Percentiles rank a stretch among this genome's conserved stretches.
Conservation (phyloP, 768 basidiomycete genomes). For the Lactifluus rugatus region DNA sequence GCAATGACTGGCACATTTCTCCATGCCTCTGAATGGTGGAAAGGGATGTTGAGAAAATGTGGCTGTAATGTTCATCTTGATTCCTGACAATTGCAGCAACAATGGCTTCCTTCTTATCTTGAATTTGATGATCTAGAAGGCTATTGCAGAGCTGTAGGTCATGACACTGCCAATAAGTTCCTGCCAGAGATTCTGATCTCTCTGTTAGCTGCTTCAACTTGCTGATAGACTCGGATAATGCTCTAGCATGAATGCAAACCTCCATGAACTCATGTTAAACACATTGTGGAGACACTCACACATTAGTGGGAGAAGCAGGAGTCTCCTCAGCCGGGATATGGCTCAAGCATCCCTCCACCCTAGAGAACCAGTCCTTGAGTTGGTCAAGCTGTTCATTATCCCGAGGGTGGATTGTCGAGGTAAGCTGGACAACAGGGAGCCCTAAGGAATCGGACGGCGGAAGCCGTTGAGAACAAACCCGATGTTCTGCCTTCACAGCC, state of each 20-base stretch:
- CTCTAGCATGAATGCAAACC: neutral
- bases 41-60: neutral
- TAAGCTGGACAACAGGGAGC: neutral
- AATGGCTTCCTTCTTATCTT: neutral
- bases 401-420: neutral
- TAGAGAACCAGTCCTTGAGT: conserved; percentile 2
- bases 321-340: neutral
- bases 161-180: neutral
- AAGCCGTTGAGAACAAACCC: neutral
- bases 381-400: neutral
- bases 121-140: neutral
- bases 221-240: neutral
- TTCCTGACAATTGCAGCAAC: conserved; percentile 1
- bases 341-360: neutral
- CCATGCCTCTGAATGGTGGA: conserved; percentile 1
- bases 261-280: neutral
- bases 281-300: neutral
- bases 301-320: neutral
- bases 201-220: neutral
- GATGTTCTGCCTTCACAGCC: neutral
- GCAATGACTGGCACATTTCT: neutral
- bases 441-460: neutral
- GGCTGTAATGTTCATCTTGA: neutral
- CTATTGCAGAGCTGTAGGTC: neutral
- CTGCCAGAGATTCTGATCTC: conserved; percentile 3